Evolutionary conservation across 1,284 basidiomycete genomes (phyloP).

Genomic region (Rugiboletus extremiorientalis): DNA sequence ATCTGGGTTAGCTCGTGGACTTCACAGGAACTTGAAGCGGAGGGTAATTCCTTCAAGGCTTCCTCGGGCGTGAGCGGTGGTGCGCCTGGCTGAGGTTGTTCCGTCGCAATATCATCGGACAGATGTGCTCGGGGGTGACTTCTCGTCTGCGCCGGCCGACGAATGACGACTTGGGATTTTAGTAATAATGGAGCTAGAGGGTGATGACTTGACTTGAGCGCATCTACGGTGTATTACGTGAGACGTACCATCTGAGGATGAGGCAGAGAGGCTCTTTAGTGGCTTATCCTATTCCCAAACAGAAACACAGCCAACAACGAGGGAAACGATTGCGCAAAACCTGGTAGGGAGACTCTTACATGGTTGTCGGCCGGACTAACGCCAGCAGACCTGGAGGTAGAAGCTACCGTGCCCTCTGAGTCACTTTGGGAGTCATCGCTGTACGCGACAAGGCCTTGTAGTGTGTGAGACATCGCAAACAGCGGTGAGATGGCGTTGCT

Average conservation of each 20-base stretch:
- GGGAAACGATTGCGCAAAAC: constrained; percentile 55
- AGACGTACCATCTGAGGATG: constrained; percentile 47
- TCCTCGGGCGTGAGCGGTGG: constrained; percentile 15
- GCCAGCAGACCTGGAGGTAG: constrained; percentile 23
- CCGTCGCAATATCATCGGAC: constrained; percentile 39
- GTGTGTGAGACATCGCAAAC: constrained; percentile 5
- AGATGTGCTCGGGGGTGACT: constrained; percentile 49
- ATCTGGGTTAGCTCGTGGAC: constrained; percentile 43
- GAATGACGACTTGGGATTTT: constrained; percentile 59
- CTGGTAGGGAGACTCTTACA: constrained; percentile 62
- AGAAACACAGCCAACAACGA: constrained; percentile 62
- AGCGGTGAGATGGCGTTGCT: constrained; percentile 17
- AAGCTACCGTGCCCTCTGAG: constrained; percentile 44
- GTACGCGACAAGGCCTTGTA: constrained; percentile 61
- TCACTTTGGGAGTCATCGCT: constrained; percentile 65
- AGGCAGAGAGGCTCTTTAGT: constrained; percentile 42
- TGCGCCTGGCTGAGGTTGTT: constrained; percentile 1
- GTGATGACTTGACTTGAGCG: not conserved
- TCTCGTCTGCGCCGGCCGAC: constrained; percentile 48
- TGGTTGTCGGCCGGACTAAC: constrained; percentile 29
- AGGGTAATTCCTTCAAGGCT: constrained; percentile 6
- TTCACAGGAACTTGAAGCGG: constrained; percentile 22
- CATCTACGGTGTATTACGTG: not conserved
- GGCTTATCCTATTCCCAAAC: constrained; percentile 63
- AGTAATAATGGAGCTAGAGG: constrained; percentile 39